Evolutionary conservation across 805 yeast species (phyloP), one percentile per base, ranked within the genome.

Genomic region (Wickerhamomyces tratensis): DNA sequence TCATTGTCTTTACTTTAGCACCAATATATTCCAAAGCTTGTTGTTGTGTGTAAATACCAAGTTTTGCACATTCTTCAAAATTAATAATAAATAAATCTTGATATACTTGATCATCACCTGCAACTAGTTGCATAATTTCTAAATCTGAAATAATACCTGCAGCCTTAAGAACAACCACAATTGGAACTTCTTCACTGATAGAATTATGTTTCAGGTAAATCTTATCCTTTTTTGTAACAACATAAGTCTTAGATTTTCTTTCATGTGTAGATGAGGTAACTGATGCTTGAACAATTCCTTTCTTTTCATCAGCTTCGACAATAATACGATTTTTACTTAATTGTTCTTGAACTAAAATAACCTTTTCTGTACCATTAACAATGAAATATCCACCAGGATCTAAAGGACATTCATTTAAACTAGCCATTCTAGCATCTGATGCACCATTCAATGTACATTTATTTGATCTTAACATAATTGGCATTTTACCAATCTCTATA

Each of bases 201-300:
- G 98, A 91, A 65, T 93, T 93, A 65, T 93, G 98, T 60, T 93
- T 93, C 53, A 93, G 70, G 59, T 84, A 93, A 14, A 93, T 86
- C 50, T 81, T 84, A 41, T 79, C 93, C 59, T 89, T 85, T 53
- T 91, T 91, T 33, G 97, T 85, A 36, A 93, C 81, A 36, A 93
- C 96, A 57, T 93, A 93, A 0, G 98, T 93, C 59, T 93, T 93
- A 26, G 98, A 91, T 61, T 91, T 94, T 64, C 98, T 79, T 65
- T 93, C 99, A 63, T 93, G 98, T 1, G 99, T 91, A 4, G 97
- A 88, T 5, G 97, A 87, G 0, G 98, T 93, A 14, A 93, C 99
- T 0, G 96, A 86, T 1, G 98, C 97, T 64, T 93, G 98, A 20
- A 89, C 96, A 25, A 93, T 81, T 5, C 80, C 82, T 62, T 94